Evolutionary conservation across 768 basidiomycete genomes (phyloP).

Genomic region (Hemileccinum rubropunctum): DNA sequence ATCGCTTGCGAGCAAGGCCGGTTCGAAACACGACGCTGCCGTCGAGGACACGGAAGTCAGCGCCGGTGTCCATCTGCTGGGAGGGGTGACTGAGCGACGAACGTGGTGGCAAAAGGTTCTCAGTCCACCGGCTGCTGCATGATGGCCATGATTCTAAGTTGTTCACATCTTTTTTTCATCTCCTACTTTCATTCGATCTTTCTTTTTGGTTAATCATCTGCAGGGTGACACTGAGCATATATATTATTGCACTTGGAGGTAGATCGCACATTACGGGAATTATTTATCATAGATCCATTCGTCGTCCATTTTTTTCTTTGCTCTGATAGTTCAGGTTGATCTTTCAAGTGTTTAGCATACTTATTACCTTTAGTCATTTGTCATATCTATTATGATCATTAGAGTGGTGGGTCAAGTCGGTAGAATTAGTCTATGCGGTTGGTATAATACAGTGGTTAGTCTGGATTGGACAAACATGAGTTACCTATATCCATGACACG

Average conservation of each 20-base stretch:
- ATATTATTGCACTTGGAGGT: not conserved
- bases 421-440: slow-evolving; percentile 1
- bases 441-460: not conserved
- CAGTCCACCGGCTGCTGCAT: slow-evolving; percentile 12
- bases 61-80: not conserved
- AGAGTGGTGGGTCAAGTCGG: not conserved
- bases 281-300: slow-evolving; percentile 1
- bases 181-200: not conserved
- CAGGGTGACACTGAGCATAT: not conserved
- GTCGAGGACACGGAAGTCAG: not conserved
- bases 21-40: not conserved
- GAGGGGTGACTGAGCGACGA: slow-evolving; percentile 19
- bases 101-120: slow-evolving; percentile 34
- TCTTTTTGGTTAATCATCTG: not conserved
- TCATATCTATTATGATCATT: too few relatives aligned
- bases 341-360: not conserved
- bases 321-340: not conserved
- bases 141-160: not conserved
- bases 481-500: not conserved
- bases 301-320: not conserved
- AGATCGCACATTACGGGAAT: not conserved
- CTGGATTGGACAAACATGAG: not conserved
- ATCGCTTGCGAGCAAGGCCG: slow-evolving; percentile 15
- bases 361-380: not conserved
- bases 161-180: not conserved